phyloP scores from a whole-genome alignment of 805 yeast species.

The Starmerella scarabaei region DNA sequence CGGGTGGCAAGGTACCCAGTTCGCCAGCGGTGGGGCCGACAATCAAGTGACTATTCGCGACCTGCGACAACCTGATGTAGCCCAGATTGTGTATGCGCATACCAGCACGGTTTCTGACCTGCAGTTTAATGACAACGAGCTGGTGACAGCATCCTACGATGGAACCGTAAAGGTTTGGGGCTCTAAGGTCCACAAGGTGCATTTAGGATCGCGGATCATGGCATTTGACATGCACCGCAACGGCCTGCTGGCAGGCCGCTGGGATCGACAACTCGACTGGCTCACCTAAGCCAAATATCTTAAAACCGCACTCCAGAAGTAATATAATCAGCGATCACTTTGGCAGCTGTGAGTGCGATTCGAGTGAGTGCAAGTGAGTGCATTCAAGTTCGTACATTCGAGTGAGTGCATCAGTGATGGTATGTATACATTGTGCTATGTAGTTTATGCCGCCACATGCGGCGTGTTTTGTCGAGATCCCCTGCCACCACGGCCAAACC shows the following conservation, averaged over 20 bases:
- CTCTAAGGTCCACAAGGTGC: constrained; percentile 39
- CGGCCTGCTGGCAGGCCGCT: constrained; percentile 50
- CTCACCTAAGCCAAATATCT: constrained; percentile 25
- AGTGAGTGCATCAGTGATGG: too few species aligned
- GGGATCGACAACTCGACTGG: constrained; percentile 69
- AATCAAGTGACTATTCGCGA: constrained; percentile 78
- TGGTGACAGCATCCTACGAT: constrained; percentile 44
- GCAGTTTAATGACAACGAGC: constrained; percentile 30
- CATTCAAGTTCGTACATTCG: too few species aligned
- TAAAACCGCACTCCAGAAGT: too few species aligned
- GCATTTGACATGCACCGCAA: constrained; percentile 36
- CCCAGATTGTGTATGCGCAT: constrained; percentile 56
- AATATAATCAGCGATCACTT: too few species aligned
- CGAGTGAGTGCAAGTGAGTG: too few species aligned
- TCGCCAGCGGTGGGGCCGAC: constrained; percentile 80
- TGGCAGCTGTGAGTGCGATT: too few species aligned
- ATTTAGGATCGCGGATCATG: constrained; percentile 59
- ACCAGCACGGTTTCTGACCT: constrained; percentile 37
- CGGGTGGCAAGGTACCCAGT: constrained; percentile 50
- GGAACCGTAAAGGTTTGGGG: constrained; percentile 53
- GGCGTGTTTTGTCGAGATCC: constrained; percentile 10
- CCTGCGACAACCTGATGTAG: constrained; percentile 38
- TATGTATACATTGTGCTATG: too few species aligned
- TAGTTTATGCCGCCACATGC: not conserved
- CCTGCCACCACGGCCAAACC: constrained; percentile 14